phyloP scores from a whole-genome alignment of 2,329 filamentous ascomycete genomes.

The Hypoxylon sp. region DNA sequence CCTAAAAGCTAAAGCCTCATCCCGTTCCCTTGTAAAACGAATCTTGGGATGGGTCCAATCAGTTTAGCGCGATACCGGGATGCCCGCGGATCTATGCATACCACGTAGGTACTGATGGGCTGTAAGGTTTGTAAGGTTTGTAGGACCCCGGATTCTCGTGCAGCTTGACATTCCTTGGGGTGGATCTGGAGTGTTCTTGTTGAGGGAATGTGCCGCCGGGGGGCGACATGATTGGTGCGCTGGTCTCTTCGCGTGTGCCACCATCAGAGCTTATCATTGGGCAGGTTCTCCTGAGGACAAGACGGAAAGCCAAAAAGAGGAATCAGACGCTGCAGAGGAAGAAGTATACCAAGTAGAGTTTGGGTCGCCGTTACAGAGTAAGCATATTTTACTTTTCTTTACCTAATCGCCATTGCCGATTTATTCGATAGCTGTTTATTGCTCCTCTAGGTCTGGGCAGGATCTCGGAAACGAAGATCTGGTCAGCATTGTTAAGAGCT shows the following conservation, averaged over 20 bases:
- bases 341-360: background rate
- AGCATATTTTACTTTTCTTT: background rate
- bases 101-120: no score
- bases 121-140: conserved; percentile 22
- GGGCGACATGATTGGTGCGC: conserved; percentile 35
- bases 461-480: background rate
- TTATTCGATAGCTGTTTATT: background rate
- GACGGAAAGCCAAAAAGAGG: conserved; percentile 15
- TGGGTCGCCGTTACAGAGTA: conserved; percentile 3
- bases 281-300: background rate
- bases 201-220: conserved; percentile 36
- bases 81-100: conserved; percentile 10
- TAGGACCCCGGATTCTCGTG: conserved; percentile 35
- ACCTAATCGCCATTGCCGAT: background rate
- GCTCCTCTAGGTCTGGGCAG: background rate
- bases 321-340: background rate
- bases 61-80: conserved; percentile 21
- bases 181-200: conserved; percentile 16
- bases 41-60: conserved; percentile 22
- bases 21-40: conserved; percentile 11
- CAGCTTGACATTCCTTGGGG: conserved; percentile 17
- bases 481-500: background rate
- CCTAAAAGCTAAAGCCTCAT: conserved; percentile 19
- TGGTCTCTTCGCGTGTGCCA: conserved; percentile 31
- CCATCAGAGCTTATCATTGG: conserved; percentile 39